Base-by-base conservation (phyloP, 768 basidiomycete species). In the Melanogaster broomeanus region DNA sequence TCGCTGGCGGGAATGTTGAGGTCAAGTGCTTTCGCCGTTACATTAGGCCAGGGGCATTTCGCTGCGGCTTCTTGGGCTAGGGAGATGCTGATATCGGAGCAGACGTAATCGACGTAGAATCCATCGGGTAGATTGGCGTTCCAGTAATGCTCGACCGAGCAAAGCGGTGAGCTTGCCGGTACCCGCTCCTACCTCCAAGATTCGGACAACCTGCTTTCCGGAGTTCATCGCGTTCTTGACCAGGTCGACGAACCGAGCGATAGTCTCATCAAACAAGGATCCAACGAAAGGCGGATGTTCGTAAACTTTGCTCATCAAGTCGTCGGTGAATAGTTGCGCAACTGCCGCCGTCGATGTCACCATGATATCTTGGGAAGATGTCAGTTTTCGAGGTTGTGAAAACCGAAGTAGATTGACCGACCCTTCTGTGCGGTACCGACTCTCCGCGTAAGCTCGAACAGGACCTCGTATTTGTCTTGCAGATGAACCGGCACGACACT, bases 121-220 rank as follows among this genome's bases (percentile, higher is more conserved):
- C 38, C 21, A 13, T 41, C 54, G n/a, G 31, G 40, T 13, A 59
- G 25, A 11, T 38, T 44, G 18, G 53, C 54, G n/a, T 61, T n/a
- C 58, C 13, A 61, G 28, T 15, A 61, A 54, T 24, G 51, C 53
- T 42, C 52, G 40, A 13, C 56, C 56, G n/a, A 61, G 51, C 18
- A 59, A 50, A 18, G 42, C 30, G 6, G 60, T 58, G 24, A 61
- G 40, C n/a, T 42, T 25, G 2, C 60, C 60, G 7, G 54, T 56
- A 11, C 60, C 54, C 11, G 60, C 58, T 2, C 60, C 60, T 21
- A 61, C 54, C 47, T 61, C 60, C 18, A 61, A 45, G 8, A 61
- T 53, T 4, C 60, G 42, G 37, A 61, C 45, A 4, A 61, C 57
- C 3, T 45, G 57, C 44, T 61, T 61, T 19, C 58, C 60, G 31